phyloP scores from a whole-genome alignment of 768 basidiomycete species.

The Rickenella mellea region DNA sequence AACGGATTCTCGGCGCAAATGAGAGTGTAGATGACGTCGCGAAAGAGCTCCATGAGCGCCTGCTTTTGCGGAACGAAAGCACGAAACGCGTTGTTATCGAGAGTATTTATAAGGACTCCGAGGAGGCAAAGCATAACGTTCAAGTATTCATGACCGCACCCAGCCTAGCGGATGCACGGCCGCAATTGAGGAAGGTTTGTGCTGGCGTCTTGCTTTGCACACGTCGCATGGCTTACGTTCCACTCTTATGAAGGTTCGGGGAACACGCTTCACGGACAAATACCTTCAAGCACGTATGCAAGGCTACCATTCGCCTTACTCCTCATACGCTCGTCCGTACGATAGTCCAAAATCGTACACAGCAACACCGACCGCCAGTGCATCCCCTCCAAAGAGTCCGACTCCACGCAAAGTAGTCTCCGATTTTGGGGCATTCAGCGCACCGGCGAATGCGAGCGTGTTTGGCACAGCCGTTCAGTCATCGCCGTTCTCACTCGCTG shows the following conservation, averaged over 20 bases:
- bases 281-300: slow-evolving; percentile 72
- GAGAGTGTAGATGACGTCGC: slow-evolving; percentile 97
- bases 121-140: slow-evolving; percentile 86
- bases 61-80: slow-evolving; percentile 87
- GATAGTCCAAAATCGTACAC: slow-evolving; percentile 32
- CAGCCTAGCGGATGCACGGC: slow-evolving; percentile 63
- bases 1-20: slow-evolving; percentile 85
- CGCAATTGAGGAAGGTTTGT: slow-evolving; percentile 69
- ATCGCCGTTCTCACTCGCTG: slow-evolving; percentile 72
- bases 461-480: slow-evolving; percentile 76
- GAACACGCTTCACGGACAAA: slow-evolving; percentile 96
- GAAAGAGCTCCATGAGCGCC: slow-evolving; percentile 83
- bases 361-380: slow-evolving; percentile 29
- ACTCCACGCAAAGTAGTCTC: slow-evolving; percentile 72
- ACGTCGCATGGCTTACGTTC: not conserved
- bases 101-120: slow-evolving; percentile 89
- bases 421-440: slow-evolving; percentile 82
- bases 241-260: slow-evolving; percentile 55
- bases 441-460: slow-evolving; percentile 63
- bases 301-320: slow-evolving; percentile 37
- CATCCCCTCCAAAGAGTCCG: slow-evolving; percentile 15
- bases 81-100: slow-evolving; percentile 96
- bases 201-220: not conserved
- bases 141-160: slow-evolving; percentile 69
- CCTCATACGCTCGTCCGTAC: slow-evolving; percentile 42